Evolutionary conservation across 2,329 filamentous ascomycete genomes (phyloP).

Genomic region (Calonectria montana): DNA sequence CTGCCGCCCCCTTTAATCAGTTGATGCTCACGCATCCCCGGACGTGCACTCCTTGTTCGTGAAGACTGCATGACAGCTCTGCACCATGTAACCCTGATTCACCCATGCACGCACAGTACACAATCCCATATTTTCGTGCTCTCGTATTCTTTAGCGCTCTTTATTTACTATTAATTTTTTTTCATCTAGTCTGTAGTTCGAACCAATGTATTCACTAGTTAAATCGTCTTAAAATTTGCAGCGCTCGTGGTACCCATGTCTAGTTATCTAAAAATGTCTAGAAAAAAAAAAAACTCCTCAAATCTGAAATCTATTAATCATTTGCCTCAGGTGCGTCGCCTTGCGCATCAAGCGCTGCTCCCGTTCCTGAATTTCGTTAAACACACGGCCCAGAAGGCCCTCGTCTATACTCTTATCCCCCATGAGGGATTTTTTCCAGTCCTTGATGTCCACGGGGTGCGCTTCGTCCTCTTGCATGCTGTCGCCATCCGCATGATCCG

Average conservation of each 20-base stretch:
- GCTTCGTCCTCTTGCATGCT: neutral
- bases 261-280: neutral
- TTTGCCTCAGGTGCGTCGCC: slow-evolving; percentile 20
- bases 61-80: too few species aligned
- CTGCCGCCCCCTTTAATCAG: too few species aligned
- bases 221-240: neutral
- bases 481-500: neutral
- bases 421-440: slow-evolving; percentile 24
- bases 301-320: slow-evolving; percentile 26
- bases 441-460: neutral
- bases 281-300: neutral
- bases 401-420: slow-evolving; percentile 16
- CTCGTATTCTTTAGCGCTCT: too few species aligned
- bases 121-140: neutral
- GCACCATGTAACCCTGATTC: too few species aligned
- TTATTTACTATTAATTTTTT: too few species aligned
- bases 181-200: neutral
- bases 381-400: slow-evolving; percentile 21
- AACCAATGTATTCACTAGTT: neutral
- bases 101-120: too few species aligned
- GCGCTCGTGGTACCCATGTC: neutral
- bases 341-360: slow-evolving; percentile 22
- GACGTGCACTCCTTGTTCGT: too few species aligned
- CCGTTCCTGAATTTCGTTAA: slow-evolving; percentile 25
- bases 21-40: too few species aligned